Evolutionary conservation across 1,284 basidiomycete species (phyloP), one percentile per base, ranked within the genome.

Genomic region (Cystobasidium sp.): DNA sequence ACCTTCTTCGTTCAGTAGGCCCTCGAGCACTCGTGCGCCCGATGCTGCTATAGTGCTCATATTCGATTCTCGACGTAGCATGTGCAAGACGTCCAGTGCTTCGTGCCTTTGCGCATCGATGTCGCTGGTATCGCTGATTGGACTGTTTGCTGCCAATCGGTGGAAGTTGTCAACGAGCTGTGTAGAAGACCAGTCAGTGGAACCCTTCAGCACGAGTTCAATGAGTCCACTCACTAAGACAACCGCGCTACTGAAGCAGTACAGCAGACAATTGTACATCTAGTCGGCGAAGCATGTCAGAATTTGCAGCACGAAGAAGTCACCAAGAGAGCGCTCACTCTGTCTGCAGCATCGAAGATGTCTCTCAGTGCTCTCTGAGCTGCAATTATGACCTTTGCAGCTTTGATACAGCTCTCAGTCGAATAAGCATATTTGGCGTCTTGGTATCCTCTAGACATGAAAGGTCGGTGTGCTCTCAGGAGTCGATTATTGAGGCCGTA

Each of bases 401-500:
- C 63, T 59, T 69, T 75, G 39, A 75, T 65, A 49, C 74, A 75
- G 41, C 68, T 63, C 12, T 75, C 74, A 7, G 74, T 75, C 1
- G 61, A 65, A 44, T 71, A 75, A 37, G 74, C 68, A 56, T 56
- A 75, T 41, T 75, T 75, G 9, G 47, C 24, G 47, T 75, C 68
- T 55, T 71, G 56, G 49, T 75, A 75, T 20, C 74, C 74, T 49
- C 55, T 22, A 18, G 58, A 47, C 68, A 75, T 65, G 39, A 70
- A 75, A 20, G 68, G 74, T 16, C 74, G 68, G 66, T 75, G 74
- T 6, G 67, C 59, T 44, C 74, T 24, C 1, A 75, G 44, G n/a
- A 75, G 68, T n/a, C 74, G 59, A 49, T 75, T 75, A 63, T 75
- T 75, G 10, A 75, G 63, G 5, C 67, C 74, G 44, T 56, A 65